Base-by-base conservation (phyloP, 1,139 yeast species). In the Taphrina populina region DNA sequence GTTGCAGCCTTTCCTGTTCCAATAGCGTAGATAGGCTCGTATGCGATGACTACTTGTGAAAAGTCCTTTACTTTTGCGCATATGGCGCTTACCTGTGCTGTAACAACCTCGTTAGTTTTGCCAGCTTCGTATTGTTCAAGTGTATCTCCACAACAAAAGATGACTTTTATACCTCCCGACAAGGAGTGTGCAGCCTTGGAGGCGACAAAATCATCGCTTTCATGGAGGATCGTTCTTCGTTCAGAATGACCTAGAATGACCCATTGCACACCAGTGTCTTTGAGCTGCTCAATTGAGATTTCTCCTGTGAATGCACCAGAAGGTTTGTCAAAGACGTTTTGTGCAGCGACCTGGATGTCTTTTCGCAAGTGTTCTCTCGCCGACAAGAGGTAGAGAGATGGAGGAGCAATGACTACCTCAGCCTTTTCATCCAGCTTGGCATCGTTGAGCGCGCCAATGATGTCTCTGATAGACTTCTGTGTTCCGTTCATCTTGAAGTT, bases 1-100 rank as follows among this genome's bases (percentile, higher is more conserved):
- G 98, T 92, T 64, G 98, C 98, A 69, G 97, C 96, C 70, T 92
- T 82, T 70, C 99, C 99, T 66, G 98, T 90, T 73, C 99, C 99
- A 69, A 92, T 92, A 66, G 99, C 99, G 98, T 98, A 92, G 66
- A 92, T 96, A 67, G 99, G 99, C 78, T 46, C 98, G 77, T 94
- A 94, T 70, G 98, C 99, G 73, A 94, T 77, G 64, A 92, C 98
- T 66, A 92, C 78, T 73, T 86, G 79, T 64, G 84, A 69, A 98
- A 98, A 92, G 81, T 90, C 97, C 67, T 79, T 73, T 63, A 90
- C 83, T 65, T 83, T 77, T 71, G 81, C 85, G 68, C 86, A 76
- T 61, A 84, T 96, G 62, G 97, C 96, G 65, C 82, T 80, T 71
- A 92, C 79, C 80, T 92, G 97, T 76, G 86, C 82, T 70, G 87